A percentile compares a stretch with the other conserved stretches of the same genome.
phyloP scores from a whole-genome alignment of 768 basidiomycete genomes.

The Trametes cingulata region DNA sequence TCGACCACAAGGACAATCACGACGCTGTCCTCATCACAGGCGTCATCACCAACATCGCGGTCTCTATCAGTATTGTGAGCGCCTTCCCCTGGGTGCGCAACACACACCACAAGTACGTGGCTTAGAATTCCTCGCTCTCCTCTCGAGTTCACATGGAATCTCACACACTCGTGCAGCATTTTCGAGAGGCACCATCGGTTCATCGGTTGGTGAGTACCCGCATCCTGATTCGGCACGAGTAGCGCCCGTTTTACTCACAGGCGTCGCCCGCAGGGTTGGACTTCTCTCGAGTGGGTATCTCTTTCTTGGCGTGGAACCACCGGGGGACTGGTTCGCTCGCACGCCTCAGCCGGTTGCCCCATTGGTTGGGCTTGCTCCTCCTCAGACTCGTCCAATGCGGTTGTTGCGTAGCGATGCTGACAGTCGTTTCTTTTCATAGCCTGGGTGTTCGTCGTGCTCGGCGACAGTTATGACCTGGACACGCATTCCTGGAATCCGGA shows the following conservation, averaged over 20 bases:
- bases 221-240: slow-evolving; percentile 12
- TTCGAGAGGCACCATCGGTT: slow-evolving; percentile 48
- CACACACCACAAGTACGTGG: slow-evolving; percentile 43
- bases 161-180: slow-evolving; percentile 31
- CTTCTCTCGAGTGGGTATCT: slow-evolving; percentile 33
- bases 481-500: slow-evolving; percentile 38
- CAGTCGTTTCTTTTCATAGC: slow-evolving; percentile 21
- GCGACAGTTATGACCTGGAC: slow-evolving; percentile 39
- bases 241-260: slow-evolving; percentile 23
- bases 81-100: slow-evolving; percentile 48
- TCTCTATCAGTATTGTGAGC: slow-evolving; percentile 38
- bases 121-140: background rate
- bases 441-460: slow-evolving; percentile 45
- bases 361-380: background rate
- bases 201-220: slow-evolving; percentile 40
- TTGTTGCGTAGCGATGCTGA: background rate
- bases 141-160: background rate
- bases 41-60: slow-evolving; percentile 41
- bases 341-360: slow-evolving; percentile 1
- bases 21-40: slow-evolving; percentile 40
- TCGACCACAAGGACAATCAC: slow-evolving; percentile 36
- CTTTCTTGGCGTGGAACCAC: slow-evolving; percentile 5
- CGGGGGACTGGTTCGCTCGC: slow-evolving; percentile 10
- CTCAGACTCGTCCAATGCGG: background rate
- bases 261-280: slow-evolving; percentile 29